Evolutionary conservation across 192 early-diverging fungal species (phyloP), one percentile per base, ranked within the genome.

Genomic region (Linnemannia zychae): DNA sequence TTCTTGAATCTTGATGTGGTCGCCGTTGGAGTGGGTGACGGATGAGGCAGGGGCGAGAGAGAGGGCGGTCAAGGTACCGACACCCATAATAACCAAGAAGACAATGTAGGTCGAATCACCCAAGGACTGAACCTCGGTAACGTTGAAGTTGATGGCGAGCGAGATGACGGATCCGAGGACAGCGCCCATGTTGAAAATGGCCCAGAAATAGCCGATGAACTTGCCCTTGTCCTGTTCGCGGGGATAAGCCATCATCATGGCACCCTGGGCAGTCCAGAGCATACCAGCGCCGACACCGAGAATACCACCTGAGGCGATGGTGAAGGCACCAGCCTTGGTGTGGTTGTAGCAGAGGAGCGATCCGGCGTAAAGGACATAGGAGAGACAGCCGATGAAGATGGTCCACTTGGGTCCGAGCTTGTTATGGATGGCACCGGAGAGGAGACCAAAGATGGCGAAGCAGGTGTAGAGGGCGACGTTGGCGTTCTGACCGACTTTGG

Each of bases 171-270:
- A 92, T 80, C 97, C 97, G 33, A 97, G 73, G 75, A 95, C 92
- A 46, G 93, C 97, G 71, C 97, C 97, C 80, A 93, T 86, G 79
- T 90, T 90, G 91, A 96, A 98, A 70, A 97, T 94, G 75, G 93
- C 90, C 97, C 97, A 98, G 91, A 98, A 98, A 46, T 94, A 89
- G 31, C 93, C 93, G 68, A 98, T 96, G 87, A 90, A 96, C 75
- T 90, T 92, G 49, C 95, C 96, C 89, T 96, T 96, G 57, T 95
- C 90, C n/a, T 92, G 81, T 79, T 97, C 96, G 22, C 87, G 87
- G 38, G 97, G 95, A 85, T 98, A 97, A 71, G 97, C 93, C 81
- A 96, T 90, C 94, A 96, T 95, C 79, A 97, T 95, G 87, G 94
- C 92, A 47, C 95, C 93, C 78, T 95, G 94, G 17, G 94, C 94